These are phyloP conservation scores for Cronartium ribicola DNA, from an alignment of 1,284 basidiomycete species.

Conservation along the genomic window DNA sequence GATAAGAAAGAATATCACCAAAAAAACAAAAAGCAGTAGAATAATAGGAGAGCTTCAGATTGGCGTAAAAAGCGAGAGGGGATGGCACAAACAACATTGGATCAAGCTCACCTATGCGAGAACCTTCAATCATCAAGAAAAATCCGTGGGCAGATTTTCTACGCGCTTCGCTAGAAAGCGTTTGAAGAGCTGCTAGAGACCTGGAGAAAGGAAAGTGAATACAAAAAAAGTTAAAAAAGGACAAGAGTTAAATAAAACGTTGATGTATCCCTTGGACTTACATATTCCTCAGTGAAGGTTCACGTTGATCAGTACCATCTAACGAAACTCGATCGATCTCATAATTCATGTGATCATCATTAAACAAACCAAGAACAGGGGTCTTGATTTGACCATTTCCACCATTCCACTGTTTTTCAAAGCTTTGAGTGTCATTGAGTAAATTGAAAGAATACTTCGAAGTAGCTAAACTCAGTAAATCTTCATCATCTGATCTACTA, in stretches of 20 bases:
- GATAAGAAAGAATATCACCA: conserved; percentile 13
- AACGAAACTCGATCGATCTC: conserved; percentile 44
- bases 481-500: conserved; percentile 50
- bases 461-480: conserved; percentile 47
- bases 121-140: conserved; percentile 47
- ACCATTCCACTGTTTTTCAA: conserved; percentile 34
- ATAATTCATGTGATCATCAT: conserved; percentile 45
- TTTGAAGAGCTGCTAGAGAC: conserved; percentile 41
- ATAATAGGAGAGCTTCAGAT: not conserved
- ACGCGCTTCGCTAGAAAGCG: conserved; percentile 35
- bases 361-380: conserved; percentile 44
- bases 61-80: not conserved
- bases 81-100: not conserved
- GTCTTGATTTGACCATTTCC: conserved; percentile 19
- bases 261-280: conserved; percentile 41
- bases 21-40: not conserved
- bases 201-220: not conserved
- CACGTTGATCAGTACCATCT: conserved; percentile 33
- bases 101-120: conserved; percentile 32
- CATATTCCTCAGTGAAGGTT: conserved; percentile 45
- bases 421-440: conserved; percentile 39
- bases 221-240: not conserved
- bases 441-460: conserved; percentile 43
- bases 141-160: conserved; percentile 44
- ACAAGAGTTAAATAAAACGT: not conserved